phyloP scores from a whole-genome alignment of 805 yeast genomes.

The Pichia cephalocereana region DNA sequence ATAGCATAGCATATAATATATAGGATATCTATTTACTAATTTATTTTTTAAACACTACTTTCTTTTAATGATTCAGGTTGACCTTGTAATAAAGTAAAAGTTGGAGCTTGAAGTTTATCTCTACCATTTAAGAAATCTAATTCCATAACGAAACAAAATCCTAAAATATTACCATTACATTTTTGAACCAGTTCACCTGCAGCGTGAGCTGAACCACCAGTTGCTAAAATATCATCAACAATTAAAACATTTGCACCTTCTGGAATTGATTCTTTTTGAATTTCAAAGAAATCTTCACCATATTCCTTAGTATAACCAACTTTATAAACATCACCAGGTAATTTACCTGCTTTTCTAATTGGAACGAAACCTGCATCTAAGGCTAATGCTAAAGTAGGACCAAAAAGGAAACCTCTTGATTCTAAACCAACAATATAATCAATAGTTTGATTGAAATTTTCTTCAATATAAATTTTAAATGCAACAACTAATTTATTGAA shows the following conservation, averaged over 20 bases:
- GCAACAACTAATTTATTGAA: slow-evolving; percentile 79
- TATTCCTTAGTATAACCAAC: slow-evolving; percentile 86
- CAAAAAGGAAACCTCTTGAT: slow-evolving; percentile 94
- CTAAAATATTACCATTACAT: slow-evolving; percentile 64
- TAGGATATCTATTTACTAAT: too few species aligned
- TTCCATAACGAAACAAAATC: slow-evolving; percentile 87
- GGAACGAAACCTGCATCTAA: slow-evolving; percentile 89
- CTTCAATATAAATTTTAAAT: slow-evolving; percentile 63
- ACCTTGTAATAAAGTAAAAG: slow-evolving; percentile 81
- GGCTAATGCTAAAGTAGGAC: slow-evolving; percentile 89
- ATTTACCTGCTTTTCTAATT: slow-evolving; percentile 88
- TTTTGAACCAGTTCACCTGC: slow-evolving; percentile 76
- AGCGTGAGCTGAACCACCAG: slow-evolving; percentile 94
- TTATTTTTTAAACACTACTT: neutral
- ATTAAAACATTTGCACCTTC: slow-evolving; percentile 73
- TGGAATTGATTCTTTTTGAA: slow-evolving; percentile 76
- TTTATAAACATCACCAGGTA: slow-evolving; percentile 73
- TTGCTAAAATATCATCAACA: slow-evolving; percentile 95
- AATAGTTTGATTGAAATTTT: slow-evolving; percentile 42
- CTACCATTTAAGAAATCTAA: slow-evolving; percentile 92
- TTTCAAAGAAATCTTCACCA: slow-evolving; percentile 82
- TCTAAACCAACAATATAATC: slow-evolving; percentile 93
- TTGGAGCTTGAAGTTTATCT: slow-evolving; percentile 74
- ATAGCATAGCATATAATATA: too few species aligned
- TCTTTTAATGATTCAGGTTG: slow-evolving; percentile 47